These are phyloP conservation scores for Leishmania tarentolae DNA, from an alignment of 208 protist genomes.

Conservation along the genomic window DNA sequence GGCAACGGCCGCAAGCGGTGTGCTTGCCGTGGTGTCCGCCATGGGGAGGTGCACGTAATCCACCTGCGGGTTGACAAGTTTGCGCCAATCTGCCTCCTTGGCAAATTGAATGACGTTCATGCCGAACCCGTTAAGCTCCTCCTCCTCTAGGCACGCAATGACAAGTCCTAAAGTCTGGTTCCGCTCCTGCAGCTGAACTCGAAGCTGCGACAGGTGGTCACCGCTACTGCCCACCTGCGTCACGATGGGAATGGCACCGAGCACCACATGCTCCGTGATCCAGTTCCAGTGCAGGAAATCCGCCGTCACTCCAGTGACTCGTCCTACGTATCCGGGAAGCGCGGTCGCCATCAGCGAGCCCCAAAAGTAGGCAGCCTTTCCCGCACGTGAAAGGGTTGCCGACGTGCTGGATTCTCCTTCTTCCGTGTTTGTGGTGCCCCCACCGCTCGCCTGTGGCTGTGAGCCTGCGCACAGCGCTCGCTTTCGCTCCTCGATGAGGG, in stretches of 20 bases:
- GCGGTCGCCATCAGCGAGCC: constrained; percentile 78
- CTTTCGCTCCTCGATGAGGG: constrained; percentile 60
- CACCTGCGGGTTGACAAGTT: constrained; percentile 40
- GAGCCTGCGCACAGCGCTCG: constrained; percentile 35
- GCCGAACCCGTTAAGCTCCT: constrained; percentile 85
- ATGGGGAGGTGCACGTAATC: constrained; percentile 76
- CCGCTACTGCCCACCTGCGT: constrained; percentile 82
- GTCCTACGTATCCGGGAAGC: constrained; percentile 78
- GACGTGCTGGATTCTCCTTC: constrained; percentile 13
- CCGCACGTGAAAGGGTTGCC: constrained; percentile 43
- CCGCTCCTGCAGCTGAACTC: constrained; percentile 55
- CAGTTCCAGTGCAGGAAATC: constrained; percentile 90
- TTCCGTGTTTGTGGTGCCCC: not conserved
- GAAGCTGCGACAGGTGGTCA: constrained; percentile 70
- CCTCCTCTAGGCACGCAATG: constrained; percentile 72
- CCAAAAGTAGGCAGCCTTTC: constrained; percentile 85
- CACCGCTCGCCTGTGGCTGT: not conserved
- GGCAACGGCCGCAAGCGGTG: constrained; percentile 51
- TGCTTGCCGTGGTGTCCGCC: constrained; percentile 63
- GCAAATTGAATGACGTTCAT: constrained; percentile 80
- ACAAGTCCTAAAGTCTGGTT: constrained; percentile 70
- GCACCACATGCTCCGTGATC: constrained; percentile 67
- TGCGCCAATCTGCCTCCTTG: constrained; percentile 66
- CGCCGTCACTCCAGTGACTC: constrained; percentile 62
- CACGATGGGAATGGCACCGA: constrained; percentile 86